phyloP scores from a whole-genome alignment of 179 eudicot species.

The Silene noctiflora region DNA sequence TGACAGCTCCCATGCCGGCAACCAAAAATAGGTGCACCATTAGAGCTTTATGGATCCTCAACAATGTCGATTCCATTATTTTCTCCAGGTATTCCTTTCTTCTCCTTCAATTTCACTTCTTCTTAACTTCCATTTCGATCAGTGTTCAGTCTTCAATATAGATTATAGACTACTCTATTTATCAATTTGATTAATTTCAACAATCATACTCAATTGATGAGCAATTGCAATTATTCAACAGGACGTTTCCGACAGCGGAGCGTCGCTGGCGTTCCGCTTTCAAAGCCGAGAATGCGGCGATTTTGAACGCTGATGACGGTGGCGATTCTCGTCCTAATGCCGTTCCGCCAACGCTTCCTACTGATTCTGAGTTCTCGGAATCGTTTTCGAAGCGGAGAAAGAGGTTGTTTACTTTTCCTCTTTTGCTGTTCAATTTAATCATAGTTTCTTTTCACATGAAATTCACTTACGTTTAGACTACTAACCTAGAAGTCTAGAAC shows the following conservation, averaged over 20 bases:
- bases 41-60: constrained; percentile 91
- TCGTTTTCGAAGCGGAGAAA: constrained; percentile 68
- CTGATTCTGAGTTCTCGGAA: constrained; percentile 69
- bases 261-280: constrained; percentile 76
- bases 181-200: background rate
- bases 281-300: constrained; percentile 32
- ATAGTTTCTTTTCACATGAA: background rate
- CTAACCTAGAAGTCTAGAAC: background rate
- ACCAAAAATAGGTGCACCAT: constrained; percentile 44
- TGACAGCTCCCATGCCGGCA: constrained; percentile 12
- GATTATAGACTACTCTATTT: background rate
- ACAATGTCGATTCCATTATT: constrained; percentile 59
- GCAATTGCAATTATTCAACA: constrained; percentile 23
- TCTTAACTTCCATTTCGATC: background rate
- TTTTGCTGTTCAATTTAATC: background rate
- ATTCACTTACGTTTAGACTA: background rate
- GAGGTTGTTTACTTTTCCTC: constrained; percentile 40
- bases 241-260: constrained; percentile 93
- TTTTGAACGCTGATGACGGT: constrained; percentile 9
- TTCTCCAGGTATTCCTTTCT: constrained; percentile 61
- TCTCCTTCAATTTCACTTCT: background rate
- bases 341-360: constrained; percentile 43
- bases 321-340: constrained; percentile 12
- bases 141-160: background rate
- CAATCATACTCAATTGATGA: background rate